Percentiles rank a stretch among this genome's conserved stretches.
phyloP scores from a whole-genome alignment of 2,329 filamentous ascomycete genomes.

The Hypoxylon sp. region DNA sequence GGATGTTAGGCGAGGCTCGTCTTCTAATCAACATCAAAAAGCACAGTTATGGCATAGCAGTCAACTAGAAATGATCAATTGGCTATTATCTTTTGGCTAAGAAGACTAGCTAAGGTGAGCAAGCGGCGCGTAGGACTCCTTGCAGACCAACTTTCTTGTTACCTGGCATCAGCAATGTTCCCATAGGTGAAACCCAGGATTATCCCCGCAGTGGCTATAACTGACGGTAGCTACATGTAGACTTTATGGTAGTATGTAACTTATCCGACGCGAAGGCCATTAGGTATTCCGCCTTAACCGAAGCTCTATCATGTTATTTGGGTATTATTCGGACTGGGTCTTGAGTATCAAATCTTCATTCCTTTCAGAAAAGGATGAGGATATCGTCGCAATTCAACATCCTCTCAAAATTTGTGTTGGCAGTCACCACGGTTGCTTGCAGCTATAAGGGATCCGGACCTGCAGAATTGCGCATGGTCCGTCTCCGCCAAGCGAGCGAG shows the following conservation, averaged over 20 bases:
- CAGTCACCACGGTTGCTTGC: slow-evolving; percentile 30
- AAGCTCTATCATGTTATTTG: slow-evolving; percentile 4
- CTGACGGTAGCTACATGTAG: slow-evolving; percentile 12
- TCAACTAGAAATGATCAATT: slow-evolving; percentile 31
- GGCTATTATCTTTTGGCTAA: slow-evolving; percentile 30
- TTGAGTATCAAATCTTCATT: slow-evolving; percentile 7
- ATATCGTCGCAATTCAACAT: slow-evolving; percentile 9
- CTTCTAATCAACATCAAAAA: slow-evolving; percentile 5
- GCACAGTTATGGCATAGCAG: slow-evolving; percentile 25
- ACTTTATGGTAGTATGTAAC: slow-evolving; percentile 13
- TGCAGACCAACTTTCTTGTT: slow-evolving; percentile 22
- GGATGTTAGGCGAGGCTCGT: slow-evolving; percentile 2
- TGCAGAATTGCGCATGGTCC: slow-evolving; percentile 40
- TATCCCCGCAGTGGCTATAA: slow-evolving; percentile 37
- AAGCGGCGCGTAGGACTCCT: slow-evolving; percentile 41
- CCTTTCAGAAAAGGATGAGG: slow-evolving; percentile 16
- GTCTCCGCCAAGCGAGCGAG: slow-evolving; percentile 33
- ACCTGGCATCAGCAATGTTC: slow-evolving; percentile 9
- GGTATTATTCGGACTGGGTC: slow-evolving; percentile 16
- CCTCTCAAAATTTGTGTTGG: slow-evolving; percentile 10
- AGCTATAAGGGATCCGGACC: slow-evolving; percentile 39
- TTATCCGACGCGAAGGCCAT: slow-evolving; percentile 1
- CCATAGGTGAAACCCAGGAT: slow-evolving; percentile 25
- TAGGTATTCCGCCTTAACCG: slow-evolving; percentile 7
- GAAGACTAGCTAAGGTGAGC: slow-evolving; percentile 36